Conservation (phyloP, 2,329 filamentous ascomycete species). For the Aureobasidium sp. region DNA sequence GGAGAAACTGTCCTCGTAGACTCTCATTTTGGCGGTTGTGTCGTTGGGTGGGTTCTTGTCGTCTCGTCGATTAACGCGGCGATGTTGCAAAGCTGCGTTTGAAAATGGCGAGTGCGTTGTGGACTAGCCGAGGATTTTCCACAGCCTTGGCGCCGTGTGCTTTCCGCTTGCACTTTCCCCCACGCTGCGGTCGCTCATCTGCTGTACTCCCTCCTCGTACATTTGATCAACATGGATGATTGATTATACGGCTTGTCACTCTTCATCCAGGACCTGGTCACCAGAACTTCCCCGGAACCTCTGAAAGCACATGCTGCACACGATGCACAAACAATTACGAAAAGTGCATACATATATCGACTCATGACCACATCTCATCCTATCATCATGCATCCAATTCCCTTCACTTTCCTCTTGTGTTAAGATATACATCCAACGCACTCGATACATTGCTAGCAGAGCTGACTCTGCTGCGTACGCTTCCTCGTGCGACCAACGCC, state of each 20-base stretch:
- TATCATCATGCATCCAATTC: background rate
- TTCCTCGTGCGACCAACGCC: conserved; percentile 13
- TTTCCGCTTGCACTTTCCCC: background rate
- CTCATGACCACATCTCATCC: background rate
- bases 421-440: conserved; percentile 31
- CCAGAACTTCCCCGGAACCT: background rate
- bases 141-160: background rate
- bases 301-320: background rate
- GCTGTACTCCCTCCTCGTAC: too few species aligned
- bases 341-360: conserved; percentile 5
- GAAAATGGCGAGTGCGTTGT: conserved; percentile 1
- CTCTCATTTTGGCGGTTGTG: conserved; percentile 49
- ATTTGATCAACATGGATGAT: background rate
- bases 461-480: conserved; percentile 19
- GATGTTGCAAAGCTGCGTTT: background rate
- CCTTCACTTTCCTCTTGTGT: conserved; percentile 16
- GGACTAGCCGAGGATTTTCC: background rate
- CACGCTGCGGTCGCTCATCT: too few species aligned
- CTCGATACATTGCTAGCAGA: conserved; percentile 22
- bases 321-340: background rate
- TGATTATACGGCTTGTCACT: background rate
- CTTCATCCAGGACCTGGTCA: background rate
- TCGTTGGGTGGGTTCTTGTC: conserved; percentile 13
- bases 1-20: conserved; percentile 71
- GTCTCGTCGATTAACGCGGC: conserved; percentile 6